A percentile compares a stretch with the other conserved stretches of the same genome.
Conservation (phyloP, 208 protist species). For the Endotrypanum monterogeii region DNA sequence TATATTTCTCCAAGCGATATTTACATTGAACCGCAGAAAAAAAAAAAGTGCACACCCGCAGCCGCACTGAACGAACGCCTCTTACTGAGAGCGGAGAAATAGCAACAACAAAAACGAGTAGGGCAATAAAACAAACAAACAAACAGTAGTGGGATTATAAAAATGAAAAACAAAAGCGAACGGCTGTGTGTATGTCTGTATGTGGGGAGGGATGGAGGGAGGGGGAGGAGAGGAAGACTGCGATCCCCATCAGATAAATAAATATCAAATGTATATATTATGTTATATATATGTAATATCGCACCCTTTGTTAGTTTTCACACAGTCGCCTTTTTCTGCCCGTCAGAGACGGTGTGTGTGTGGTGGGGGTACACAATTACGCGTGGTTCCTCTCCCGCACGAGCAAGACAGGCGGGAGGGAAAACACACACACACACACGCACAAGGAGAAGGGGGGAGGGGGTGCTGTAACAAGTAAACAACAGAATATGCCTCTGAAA, state of each 20-base stretch:
- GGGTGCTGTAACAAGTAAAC: background rate
- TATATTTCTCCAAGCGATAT: background rate
- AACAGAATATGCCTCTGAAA: background rate
- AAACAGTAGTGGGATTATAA: no score
- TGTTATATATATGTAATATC: no score
- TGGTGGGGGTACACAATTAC: no score
- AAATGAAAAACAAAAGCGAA: no score
- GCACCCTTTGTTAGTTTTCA: background rate
- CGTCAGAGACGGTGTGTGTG: background rate
- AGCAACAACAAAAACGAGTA: background rate
- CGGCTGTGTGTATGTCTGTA: no score
- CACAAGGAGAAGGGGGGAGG: background rate
- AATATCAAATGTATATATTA: background rate
- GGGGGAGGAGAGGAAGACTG: background rate
- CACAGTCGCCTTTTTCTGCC: background rate
- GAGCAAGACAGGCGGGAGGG: no score
- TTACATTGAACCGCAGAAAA: background rate
- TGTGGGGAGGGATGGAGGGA: conserved; percentile 5
- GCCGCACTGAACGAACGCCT: background rate
- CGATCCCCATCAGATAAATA: background rate
- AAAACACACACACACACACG: background rate
- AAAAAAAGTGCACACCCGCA: background rate
- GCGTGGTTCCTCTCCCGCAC: no score
- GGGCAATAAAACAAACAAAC: background rate
- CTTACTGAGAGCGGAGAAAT: background rate